Percentiles rank a stretch among this genome's conserved stretches.
These are phyloP conservation scores for Nymphaea colorata DNA, from an alignment of 164 flowering plant species.

Conservation along the genomic window DNA sequence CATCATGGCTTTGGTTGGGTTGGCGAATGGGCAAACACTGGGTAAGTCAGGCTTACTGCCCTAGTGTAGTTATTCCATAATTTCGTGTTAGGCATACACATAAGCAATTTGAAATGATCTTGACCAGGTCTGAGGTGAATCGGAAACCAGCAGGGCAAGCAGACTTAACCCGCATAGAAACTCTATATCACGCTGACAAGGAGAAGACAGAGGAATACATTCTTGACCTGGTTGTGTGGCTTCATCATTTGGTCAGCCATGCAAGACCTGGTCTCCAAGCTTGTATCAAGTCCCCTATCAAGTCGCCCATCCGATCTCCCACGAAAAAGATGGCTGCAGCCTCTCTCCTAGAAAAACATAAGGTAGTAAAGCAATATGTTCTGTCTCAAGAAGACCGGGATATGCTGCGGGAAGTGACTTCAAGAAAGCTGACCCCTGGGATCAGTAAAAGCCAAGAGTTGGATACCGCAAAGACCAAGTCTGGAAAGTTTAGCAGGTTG, in stretches of 20 bases:
- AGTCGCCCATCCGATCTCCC: slow-evolving; percentile 78
- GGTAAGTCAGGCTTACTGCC: slow-evolving; percentile 31
- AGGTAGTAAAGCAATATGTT: slow-evolving; percentile 19
- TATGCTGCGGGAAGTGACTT: slow-evolving; percentile 72
- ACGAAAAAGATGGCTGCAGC: slow-evolving; percentile 24
- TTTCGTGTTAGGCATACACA: background rate
- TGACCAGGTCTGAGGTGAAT: slow-evolving; percentile 62
- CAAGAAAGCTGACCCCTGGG: slow-evolving; percentile 73
- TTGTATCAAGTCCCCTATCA: slow-evolving; percentile 50
- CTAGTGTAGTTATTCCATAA: background rate
- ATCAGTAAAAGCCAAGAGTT: slow-evolving; percentile 95
- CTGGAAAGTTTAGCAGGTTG: slow-evolving; percentile 41
- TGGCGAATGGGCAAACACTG: slow-evolving; percentile 99
- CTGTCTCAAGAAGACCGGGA: slow-evolving; percentile 68
- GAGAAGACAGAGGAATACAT: slow-evolving; percentile 77
- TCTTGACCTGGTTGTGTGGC: slow-evolving; percentile 83
- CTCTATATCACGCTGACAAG: slow-evolving; percentile 90
- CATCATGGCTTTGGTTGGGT: slow-evolving; percentile 99
- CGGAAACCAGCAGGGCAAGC: slow-evolving; percentile 51
- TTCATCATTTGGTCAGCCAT: slow-evolving; percentile 70
- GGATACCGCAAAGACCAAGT: slow-evolving; percentile 27
- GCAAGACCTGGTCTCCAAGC: slow-evolving; percentile 30
- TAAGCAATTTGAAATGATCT: background rate
- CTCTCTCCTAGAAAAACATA: slow-evolving; percentile 17
- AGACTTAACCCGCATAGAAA: slow-evolving; percentile 66